Evolutionary conservation across 805 yeast species (phyloP).

Genomic region (Candida mattraensis): DNA sequence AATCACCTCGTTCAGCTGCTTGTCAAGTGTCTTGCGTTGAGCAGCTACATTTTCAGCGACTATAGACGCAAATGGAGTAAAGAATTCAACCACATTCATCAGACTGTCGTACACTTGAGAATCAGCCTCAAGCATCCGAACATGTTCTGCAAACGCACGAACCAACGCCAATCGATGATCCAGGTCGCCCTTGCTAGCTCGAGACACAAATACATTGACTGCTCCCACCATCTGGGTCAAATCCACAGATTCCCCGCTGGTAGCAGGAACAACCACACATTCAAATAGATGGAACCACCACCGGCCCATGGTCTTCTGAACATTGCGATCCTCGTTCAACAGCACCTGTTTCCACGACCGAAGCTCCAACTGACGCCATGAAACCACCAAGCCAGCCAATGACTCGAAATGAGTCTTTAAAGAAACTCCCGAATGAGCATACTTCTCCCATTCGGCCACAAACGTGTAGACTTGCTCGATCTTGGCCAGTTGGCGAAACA

Average conservation of each 20-base stretch:
- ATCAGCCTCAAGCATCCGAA: conserved; percentile 31
- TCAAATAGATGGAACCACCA: conserved; percentile 96
- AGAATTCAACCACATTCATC: conserved; percentile 59
- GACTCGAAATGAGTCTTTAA: conserved; percentile 54
- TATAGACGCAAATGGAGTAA: conserved; percentile 58
- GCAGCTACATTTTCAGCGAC: conserved; percentile 46
- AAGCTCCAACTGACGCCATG: conserved; percentile 89
- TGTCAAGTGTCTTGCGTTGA: conserved; percentile 59
- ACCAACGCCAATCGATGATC: conserved; percentile 56
- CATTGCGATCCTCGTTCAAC: conserved; percentile 53
- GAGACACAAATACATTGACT: conserved; percentile 71
- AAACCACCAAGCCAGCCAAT: conserved; percentile 68
- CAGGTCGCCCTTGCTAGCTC: conserved; percentile 77
- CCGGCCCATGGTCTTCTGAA: conserved; percentile 56
- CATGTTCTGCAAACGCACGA: conserved; percentile 62
- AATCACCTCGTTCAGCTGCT: conserved; percentile 81
- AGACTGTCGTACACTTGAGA: conserved; percentile 41
- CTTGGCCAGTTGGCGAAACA: conserved; percentile 76
- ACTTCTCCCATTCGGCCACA: conserved; percentile 90
- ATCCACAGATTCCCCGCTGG: conserved; percentile 41
- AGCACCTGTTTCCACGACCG: conserved; percentile 82
- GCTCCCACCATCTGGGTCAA: conserved; percentile 50
- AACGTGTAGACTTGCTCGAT: conserved; percentile 83
- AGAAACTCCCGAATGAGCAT: conserved; percentile 77
- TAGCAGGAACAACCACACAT: conserved; percentile 57